Evolutionary conservation across 2,329 filamentous ascomycete species (phyloP).

Genomic region (Pseudogymnoascus pannorum): DNA sequence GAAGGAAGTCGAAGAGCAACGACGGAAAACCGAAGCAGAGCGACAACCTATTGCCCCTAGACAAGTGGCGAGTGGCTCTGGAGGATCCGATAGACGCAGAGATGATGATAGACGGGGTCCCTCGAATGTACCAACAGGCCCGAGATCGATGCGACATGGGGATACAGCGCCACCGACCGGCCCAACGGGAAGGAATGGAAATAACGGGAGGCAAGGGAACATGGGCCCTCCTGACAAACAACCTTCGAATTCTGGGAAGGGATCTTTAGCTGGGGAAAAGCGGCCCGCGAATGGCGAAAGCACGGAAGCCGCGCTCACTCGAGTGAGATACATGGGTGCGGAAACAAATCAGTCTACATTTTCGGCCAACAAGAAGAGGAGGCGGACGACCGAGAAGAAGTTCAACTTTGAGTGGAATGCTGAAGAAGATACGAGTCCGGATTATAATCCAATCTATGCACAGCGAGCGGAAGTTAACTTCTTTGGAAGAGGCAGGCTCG

Average conservation of each 20-base stretch:
- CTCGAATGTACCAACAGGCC: conserved; percentile 57
- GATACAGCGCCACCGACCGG: conserved; percentile 37
- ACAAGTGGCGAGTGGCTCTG: conserved; percentile 19
- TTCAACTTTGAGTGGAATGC: conserved; percentile 99
- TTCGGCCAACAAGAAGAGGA: conserved; percentile 91
- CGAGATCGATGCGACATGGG: conserved; percentile 55
- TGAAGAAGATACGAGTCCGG: conserved; percentile 82
- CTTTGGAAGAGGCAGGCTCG: conserved; percentile 60
- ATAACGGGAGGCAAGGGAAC: conserved; percentile 20
- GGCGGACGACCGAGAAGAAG: conserved; percentile 87
- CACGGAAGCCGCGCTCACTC: conserved; percentile 66
- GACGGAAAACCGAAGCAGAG: conserved; percentile 37
- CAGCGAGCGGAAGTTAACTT: conserved; percentile 59
- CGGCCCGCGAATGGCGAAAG: conserved; percentile 41
- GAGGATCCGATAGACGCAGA: conserved; percentile 19
- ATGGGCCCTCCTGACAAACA: conserved; percentile 27
- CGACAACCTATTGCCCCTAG: conserved; percentile 15
- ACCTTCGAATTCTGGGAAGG: conserved; percentile 22
- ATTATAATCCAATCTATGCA: conserved; percentile 76
- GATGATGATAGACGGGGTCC: conserved; percentile 22
- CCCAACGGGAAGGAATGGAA: conserved; percentile 36
- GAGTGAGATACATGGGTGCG: conserved; percentile 83
- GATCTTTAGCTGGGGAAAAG: conserved; percentile 31
- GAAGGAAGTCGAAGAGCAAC: conserved; percentile 61
- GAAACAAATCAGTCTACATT: conserved; percentile 83